A percentile compares a stretch with the other conserved stretches of the same genome.
Evolutionary conservation across 106 monocot species (phyloP).

Genomic region (Agapanthus africanus): DNA sequence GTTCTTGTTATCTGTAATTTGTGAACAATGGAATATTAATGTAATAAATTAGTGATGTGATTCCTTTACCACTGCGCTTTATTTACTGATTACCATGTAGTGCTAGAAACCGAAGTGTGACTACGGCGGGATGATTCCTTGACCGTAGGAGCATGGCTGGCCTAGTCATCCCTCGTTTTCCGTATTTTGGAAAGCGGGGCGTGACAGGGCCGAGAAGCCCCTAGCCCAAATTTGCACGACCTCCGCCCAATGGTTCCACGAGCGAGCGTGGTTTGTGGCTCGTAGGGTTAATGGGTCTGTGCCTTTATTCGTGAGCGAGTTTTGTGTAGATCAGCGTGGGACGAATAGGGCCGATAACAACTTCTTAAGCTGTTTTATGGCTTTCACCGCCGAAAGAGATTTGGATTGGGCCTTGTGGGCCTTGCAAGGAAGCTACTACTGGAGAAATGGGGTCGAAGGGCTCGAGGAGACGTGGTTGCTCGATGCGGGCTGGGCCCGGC

Average conservation of each 20-base stretch:
- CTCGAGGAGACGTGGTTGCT: constrained; percentile 46
- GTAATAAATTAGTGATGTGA: too few species aligned
- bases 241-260: constrained; percentile 17
- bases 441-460: constrained; percentile 22
- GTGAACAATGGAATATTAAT: too few species aligned
- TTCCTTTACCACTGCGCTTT: too few species aligned
- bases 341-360: constrained; percentile 27
- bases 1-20: too few species aligned
- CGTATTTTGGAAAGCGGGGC: too few species aligned
- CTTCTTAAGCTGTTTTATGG: constrained; percentile 39
- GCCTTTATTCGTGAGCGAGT: constrained; percentile 50
- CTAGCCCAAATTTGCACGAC: constrained; percentile 18
- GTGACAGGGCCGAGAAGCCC: too few species aligned
- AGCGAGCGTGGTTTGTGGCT: constrained; percentile 25
- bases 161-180: too few species aligned
- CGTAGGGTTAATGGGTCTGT: not conserved
- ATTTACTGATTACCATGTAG: too few species aligned
- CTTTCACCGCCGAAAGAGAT: constrained; percentile 38
- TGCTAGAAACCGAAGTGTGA: too few species aligned
- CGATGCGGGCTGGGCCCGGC: constrained; percentile 23
- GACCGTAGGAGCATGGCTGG: too few species aligned
- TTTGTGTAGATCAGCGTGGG: constrained; percentile 39
- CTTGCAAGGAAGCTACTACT: constrained; percentile 47
- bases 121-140: too few species aligned
- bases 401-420: constrained; percentile 59